These are phyloP conservation scores for Salvia rosmarinus DNA, from an alignment of 257 asterid species.

Conservation along the genomic window DNA sequence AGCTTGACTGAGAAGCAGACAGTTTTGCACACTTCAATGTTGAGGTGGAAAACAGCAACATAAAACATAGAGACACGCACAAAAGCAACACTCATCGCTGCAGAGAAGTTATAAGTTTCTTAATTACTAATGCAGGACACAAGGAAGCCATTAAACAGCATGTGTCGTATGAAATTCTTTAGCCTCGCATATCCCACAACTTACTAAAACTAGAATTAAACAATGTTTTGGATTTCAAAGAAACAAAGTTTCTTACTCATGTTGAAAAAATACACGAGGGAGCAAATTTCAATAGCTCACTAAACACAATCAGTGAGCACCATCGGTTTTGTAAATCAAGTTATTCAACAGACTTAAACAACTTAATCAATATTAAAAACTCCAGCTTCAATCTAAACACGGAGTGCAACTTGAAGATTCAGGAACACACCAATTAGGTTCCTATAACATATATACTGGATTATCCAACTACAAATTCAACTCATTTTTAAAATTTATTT, in stretches of 20 bases:
- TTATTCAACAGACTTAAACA: too few relatives aligned
- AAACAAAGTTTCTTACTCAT: background rate
- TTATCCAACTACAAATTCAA: too few relatives aligned
- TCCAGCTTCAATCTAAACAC: too few relatives aligned
- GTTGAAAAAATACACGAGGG: background rate
- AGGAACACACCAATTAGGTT: too few relatives aligned
- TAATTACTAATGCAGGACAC: background rate
- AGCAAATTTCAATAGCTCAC: background rate
- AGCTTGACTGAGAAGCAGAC: constrained; percentile 57
- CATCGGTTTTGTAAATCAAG: background rate
- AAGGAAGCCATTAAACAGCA: background rate
- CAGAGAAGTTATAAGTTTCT: background rate
- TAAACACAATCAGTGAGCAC: background rate
- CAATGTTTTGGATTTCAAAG: background rate
- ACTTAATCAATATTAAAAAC: too few relatives aligned
- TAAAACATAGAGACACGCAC: background rate
- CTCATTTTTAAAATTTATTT: too few relatives aligned
- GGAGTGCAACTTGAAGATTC: too few relatives aligned
- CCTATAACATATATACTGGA: too few relatives aligned
- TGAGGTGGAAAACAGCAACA: too few relatives aligned
- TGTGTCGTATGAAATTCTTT: background rate
- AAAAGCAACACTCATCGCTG: background rate
- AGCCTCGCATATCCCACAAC: background rate
- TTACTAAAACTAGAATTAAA: background rate
- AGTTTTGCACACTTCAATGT: too few relatives aligned